Evolutionary conservation across 1,284 basidiomycete species (phyloP).

Genomic region (Ganoderma sinense): DNA sequence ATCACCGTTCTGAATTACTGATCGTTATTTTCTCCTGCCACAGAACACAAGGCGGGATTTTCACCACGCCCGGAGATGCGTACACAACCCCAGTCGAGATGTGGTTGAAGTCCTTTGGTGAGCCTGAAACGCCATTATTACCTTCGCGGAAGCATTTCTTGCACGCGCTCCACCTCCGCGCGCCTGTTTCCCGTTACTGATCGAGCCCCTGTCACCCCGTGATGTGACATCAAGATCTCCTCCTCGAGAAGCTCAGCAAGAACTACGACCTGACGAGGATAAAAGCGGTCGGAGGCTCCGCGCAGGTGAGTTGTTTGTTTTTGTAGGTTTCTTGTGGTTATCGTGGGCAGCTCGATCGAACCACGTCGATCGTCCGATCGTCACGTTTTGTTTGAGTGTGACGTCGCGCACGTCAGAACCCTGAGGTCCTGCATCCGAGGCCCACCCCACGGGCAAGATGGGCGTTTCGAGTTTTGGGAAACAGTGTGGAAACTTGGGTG

Average conservation of each 20-base stretch:
- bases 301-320: conserved; percentile 56
- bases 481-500: too few species aligned
- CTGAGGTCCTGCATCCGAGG: not conserved
- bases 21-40: not conserved
- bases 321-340: conserved; percentile 1
- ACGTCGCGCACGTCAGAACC: not conserved
- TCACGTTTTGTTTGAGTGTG: not conserved
- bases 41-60: conserved; percentile 85
- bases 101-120: conserved; percentile 86
- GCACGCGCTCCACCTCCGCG: conserved; percentile 15
- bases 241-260: conserved; percentile 76
- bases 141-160: conserved; percentile 54
- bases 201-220: conserved; percentile 42
- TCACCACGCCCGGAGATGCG: conserved; percentile 83
- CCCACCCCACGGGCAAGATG: too few species aligned
- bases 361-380: not conserved
- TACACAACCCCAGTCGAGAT: conserved; percentile 86
- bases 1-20: not conserved
- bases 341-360: not conserved
- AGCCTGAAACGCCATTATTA: conserved; percentile 40
- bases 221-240: conserved; percentile 57
- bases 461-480: too few species aligned
- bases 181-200: conserved; percentile 8
- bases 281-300: conserved; percentile 76
- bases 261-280: conserved; percentile 73